Percentiles rank a stretch among this genome's conserved stretches.
Conservation (phyloP, 1,284 basidiomycete species). For the Singerocomus inundabilis region DNA sequence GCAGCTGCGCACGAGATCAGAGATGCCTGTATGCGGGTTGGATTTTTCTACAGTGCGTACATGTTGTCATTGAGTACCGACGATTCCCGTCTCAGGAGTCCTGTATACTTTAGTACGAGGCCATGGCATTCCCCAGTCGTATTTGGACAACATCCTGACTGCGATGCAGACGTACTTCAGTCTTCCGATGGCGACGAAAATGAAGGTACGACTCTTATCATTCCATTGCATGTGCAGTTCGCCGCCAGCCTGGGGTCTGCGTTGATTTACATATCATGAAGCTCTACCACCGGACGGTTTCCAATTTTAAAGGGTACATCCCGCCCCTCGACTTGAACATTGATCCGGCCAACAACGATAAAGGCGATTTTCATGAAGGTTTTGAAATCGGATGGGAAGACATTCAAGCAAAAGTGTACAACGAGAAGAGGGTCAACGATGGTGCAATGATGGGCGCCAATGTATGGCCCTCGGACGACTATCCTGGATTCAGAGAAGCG, state of each 20-base stretch:
- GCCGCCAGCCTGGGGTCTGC: background rate
- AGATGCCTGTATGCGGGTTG: constrained; percentile 34
- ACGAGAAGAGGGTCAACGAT: constrained; percentile 36
- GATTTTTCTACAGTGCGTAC: constrained; percentile 34
- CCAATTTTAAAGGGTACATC: constrained; percentile 81
- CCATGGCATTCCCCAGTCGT: constrained; percentile 63
- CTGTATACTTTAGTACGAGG: constrained; percentile 53
- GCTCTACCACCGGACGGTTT: constrained; percentile 70
- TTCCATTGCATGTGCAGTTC: background rate
- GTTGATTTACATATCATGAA: constrained; percentile 24
- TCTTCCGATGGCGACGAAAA: constrained; percentile 57
- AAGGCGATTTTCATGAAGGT: constrained; percentile 83
- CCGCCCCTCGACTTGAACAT: constrained; percentile 65
- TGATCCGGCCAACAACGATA: constrained; percentile 51
- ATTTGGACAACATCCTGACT: constrained; percentile 51
- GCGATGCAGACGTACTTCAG: constrained; percentile 65
- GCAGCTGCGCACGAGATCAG: constrained; percentile 25
- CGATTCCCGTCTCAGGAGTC: background rate
- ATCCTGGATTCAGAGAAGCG: constrained; percentile 21
- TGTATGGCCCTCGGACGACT: constrained; percentile 36
- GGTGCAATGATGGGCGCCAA: constrained; percentile 63
- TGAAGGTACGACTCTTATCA: constrained; percentile 44
- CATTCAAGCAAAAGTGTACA: constrained; percentile 35
- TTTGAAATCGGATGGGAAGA: constrained; percentile 79
- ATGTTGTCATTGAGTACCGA: background rate